Conservation (phyloP, 2,329 filamentous ascomycete species). For the Cercospora citrullina region DNA sequence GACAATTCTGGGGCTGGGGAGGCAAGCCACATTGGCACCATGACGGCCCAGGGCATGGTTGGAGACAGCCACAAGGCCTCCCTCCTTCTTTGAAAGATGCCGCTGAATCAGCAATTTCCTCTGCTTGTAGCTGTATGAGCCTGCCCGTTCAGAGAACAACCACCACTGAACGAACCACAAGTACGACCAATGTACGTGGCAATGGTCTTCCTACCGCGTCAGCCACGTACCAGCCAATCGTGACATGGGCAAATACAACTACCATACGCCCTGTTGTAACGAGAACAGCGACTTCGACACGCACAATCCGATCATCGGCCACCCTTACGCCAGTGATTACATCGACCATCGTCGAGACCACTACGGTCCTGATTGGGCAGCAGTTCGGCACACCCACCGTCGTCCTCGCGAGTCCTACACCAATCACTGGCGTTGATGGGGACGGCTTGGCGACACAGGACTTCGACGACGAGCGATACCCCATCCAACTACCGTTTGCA, state of each 20-base stretch:
- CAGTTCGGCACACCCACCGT: conserved; percentile 10
- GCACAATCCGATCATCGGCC: not conserved
- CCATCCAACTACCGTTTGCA: conserved; percentile 4
- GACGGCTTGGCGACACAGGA: conserved; percentile 6
- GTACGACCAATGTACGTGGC: not conserved
- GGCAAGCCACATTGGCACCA: conserved; percentile 4
- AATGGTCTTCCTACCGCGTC: not conserved
- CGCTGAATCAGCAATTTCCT: conserved; percentile 4
- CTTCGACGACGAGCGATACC: conserved; percentile 9
- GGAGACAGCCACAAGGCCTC: conserved; percentile 3
- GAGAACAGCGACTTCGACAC: conserved; percentile 4
- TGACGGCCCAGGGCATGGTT: not conserved
- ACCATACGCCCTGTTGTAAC: conserved; percentile 9
- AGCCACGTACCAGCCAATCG: not conserved
- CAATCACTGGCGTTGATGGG: not conserved
- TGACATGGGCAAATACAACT: not conserved
- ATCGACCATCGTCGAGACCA: conserved; percentile 4
- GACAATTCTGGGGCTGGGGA: conserved; percentile 3
- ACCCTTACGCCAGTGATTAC: conserved; percentile 2
- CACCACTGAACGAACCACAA: not conserved
- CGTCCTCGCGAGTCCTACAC: conserved; percentile 7
- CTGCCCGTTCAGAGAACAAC: not conserved
- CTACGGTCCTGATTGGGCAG: conserved; percentile 12
- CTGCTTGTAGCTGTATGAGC: conserved; percentile 13
- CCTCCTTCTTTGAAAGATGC: conserved; percentile 3